Base-by-base conservation (phyloP, 768 basidiomycete species). In the Amylocystis lapponica region DNA sequence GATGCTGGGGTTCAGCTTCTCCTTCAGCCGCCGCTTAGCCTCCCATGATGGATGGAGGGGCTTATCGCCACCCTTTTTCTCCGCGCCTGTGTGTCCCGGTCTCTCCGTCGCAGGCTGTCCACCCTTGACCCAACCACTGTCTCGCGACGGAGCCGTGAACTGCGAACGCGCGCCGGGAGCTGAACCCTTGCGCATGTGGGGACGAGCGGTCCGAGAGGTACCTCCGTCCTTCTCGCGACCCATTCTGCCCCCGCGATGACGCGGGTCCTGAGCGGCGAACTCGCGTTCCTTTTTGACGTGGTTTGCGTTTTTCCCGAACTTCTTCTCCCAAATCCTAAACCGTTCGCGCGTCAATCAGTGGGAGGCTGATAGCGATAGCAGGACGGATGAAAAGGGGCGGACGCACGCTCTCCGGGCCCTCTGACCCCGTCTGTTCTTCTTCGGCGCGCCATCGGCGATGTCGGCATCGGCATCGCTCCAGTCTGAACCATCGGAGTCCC, bases 241-340 rank as follows among this genome's bases (percentile, higher is more conserved):
- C 13, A 21, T 21, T 3, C 41, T 11, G 19, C 17, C 34, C 4
- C 11, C 14, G 5, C n/a, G 36, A 20, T 34, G 40, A 17, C 43
- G 48, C 9, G 32, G n/a, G 21, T 51, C 44, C 37, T 40, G 41
- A 10, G 21, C 29, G 13, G 25, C 30, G 8, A 54, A 56, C 43
- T 65, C 66, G 32, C 55, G 59, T 47, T 67, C 62, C 51, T 79
- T 84, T 64, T 86, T 85, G 65, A 94, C 75, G 62, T 98, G 95
- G 60, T 95, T 96, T 19, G 95, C 94, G 48, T 82, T 79, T 47
- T 71, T 76, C 36, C 95, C 95, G 54, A 80, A 98, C 63, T 93
- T 97, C 68, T 92, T 94, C 66, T 97, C 95, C 94, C 95, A 97
- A 52, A 98, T 96, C 2, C 94, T 97, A n/a, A n/a, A n/a, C n/a